These are phyloP conservation scores for Penicillium cosmopolitanum DNA, from an alignment of 495 filamentous ascomycete species.

Conservation along the genomic window DNA sequence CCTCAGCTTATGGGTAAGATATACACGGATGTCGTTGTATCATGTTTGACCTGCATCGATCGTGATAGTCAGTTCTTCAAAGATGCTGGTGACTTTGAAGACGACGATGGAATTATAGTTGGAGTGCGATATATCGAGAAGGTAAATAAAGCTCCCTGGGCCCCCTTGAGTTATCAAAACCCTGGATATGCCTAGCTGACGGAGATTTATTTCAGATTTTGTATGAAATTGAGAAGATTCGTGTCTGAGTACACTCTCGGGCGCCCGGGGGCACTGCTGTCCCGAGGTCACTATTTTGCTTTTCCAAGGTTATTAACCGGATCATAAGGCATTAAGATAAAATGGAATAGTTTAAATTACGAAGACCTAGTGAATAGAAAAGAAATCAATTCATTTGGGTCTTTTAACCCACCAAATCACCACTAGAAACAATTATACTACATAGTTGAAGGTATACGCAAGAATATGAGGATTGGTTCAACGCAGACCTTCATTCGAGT, in stretches of 20 bases:
- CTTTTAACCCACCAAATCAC: no score
- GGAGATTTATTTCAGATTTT: slow-evolving; percentile 1
- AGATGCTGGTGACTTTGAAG: slow-evolving; percentile 41
- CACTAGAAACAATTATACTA: no score
- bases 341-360: no score
- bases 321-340: no score
- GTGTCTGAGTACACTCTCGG: not conserved
- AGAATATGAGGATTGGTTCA: not conserved
- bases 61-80: slow-evolving; percentile 48
- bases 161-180: no score
- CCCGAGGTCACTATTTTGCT: not conserved
- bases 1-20: slow-evolving; percentile 50
- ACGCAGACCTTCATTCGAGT: slow-evolving; percentile 10
- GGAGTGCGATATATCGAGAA: slow-evolving; percentile 57
- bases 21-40: slow-evolving; percentile 54
- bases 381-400: no score
- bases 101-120: slow-evolving; percentile 54
- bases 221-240: slow-evolving; percentile 30
- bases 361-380: no score
- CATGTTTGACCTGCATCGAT: slow-evolving; percentile 62
- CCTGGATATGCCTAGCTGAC: not conserved
- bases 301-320: not conserved
- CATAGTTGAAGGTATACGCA: no score
- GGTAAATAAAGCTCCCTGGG: slow-evolving; percentile 3
- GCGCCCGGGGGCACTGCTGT: not conserved